phyloP scores from a whole-genome alignment of 2,329 filamentous ascomycete genomes.

The Clonostachys byssicola region DNA sequence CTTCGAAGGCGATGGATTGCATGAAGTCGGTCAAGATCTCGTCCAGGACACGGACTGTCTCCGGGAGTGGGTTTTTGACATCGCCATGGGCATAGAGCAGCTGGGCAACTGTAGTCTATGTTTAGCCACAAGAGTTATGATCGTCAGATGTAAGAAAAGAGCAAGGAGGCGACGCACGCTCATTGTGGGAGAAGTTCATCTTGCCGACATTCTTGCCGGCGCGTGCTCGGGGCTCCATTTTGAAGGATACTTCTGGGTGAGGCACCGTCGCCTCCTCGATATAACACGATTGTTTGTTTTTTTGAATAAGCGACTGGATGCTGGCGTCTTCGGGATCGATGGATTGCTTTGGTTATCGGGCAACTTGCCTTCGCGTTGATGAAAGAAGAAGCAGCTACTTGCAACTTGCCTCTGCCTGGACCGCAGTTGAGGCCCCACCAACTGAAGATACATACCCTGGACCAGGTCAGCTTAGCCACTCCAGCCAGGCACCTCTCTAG shows the following conservation, averaged over 20 bases:
- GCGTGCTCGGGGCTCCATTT: slow-evolving; percentile 73
- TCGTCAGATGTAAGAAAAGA: background rate
- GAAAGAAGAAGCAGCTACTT: too few relatives aligned
- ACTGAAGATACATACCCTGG: too few relatives aligned
- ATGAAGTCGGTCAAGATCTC: slow-evolving; percentile 97
- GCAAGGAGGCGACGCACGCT: slow-evolving; percentile 47
- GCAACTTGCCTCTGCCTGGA: too few relatives aligned
- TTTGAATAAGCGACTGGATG: too few relatives aligned
- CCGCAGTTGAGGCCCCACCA: too few relatives aligned
- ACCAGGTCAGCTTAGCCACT: too few relatives aligned
- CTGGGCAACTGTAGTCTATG: slow-evolving; percentile 52
- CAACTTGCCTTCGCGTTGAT: too few relatives aligned
- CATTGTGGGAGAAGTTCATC: slow-evolving; percentile 72
- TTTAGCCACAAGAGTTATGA: background rate
- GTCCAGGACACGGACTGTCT: slow-evolving; percentile 84
- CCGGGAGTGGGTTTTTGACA: slow-evolving; percentile 69
- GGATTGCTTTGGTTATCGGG: too few relatives aligned
- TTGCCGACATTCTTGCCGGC: slow-evolving; percentile 78
- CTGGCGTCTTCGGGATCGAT: too few relatives aligned
- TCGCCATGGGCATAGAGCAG: slow-evolving; percentile 81
- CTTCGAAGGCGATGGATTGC: slow-evolving; percentile 87
- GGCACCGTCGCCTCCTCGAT: background rate
- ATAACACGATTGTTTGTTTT: too few relatives aligned
- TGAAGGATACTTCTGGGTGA: slow-evolving; percentile 12
- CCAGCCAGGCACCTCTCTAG: too few relatives aligned